phyloP scores from a whole-genome alignment of 176 grass and related monocot genomes.

The Carex parvula region DNA sequence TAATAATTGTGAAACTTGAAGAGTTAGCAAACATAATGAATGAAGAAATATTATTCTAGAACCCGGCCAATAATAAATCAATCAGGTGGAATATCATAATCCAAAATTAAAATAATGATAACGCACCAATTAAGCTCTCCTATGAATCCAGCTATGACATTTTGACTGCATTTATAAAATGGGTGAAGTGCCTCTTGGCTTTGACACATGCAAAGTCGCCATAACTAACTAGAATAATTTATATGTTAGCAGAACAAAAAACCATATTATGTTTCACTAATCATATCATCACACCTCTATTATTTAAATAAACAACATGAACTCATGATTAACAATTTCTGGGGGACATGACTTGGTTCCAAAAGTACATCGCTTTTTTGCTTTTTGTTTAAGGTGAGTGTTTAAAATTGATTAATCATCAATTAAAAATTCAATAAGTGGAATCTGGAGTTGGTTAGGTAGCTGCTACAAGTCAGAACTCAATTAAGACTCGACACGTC shows the following conservation, averaged over 20 bases:
- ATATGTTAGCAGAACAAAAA: neutral
- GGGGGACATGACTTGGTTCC: constrained; percentile 21
- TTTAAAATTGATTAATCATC: neutral
- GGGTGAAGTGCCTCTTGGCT: constrained; percentile 4
- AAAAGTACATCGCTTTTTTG: constrained; percentile 25
- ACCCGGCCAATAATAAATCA: neutral
- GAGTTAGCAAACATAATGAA: neutral
- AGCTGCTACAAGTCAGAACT: neutral
- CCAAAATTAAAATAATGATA: constrained; percentile 17
- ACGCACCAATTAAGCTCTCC: constrained; percentile 19
- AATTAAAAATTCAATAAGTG: constrained; percentile 11
- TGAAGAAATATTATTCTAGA: neutral
- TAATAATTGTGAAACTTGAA: neutral
- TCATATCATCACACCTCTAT: constrained; percentile 20
- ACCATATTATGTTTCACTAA: neutral
- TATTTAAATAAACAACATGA: constrained; percentile 11
- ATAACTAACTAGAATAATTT: constrained; percentile 23
- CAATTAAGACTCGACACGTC: constrained; percentile 26
- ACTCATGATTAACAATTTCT: constrained; percentile 32
- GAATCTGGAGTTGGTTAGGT: constrained; percentile 27
- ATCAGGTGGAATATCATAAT: constrained; percentile 12
- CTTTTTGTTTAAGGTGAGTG: constrained; percentile 19
- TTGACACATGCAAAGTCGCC: constrained; percentile 30
- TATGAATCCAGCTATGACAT: constrained; percentile 9
- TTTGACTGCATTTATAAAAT: constrained; percentile 20